These are phyloP conservation scores for Helianthus tuberosus DNA, from an alignment of 129 eudicot species.

Conservation along the genomic window DNA sequence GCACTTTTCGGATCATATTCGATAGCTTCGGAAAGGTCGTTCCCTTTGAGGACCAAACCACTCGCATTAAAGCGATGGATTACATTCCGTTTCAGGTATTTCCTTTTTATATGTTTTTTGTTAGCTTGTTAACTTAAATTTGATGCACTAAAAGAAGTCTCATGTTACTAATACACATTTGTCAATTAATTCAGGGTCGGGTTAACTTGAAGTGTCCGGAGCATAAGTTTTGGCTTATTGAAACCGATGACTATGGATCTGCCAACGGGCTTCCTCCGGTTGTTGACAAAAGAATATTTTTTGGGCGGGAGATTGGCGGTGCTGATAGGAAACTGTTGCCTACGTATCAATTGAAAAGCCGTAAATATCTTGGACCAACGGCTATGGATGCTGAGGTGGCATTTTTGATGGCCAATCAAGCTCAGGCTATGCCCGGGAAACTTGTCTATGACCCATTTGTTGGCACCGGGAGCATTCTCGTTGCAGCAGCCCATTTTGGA, in stretches of 20 bases:
- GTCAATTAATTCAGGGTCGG: constrained; percentile 56
- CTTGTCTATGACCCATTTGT: constrained; percentile 95
- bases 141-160: neutral
- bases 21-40: constrained; percentile 81
- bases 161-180: neutral
- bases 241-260: constrained; percentile 79
- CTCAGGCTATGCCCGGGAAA: constrained; percentile 83
- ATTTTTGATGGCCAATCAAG: constrained; percentile 96
- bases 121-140: neutral
- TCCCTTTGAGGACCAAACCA: constrained; percentile 72
- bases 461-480: constrained; percentile 94
- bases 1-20: constrained; percentile 67
- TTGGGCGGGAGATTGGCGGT: constrained; percentile 87
- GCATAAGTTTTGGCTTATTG: constrained; percentile 85
- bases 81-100: constrained; percentile 88
- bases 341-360: constrained; percentile 86
- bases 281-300: constrained; percentile 71
- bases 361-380: constrained; percentile 93
- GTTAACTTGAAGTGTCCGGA: constrained; percentile 76
- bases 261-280: constrained; percentile 90
- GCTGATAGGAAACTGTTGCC: constrained; percentile 90
- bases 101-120: neutral
- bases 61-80: constrained; percentile 57
- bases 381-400: constrained; percentile 99
- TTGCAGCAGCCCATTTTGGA: constrained; percentile 97